These are phyloP conservation scores for Tephrocybe sp. DNA, from an alignment of 768 basidiomycete species.

Conservation along the genomic window DNA sequence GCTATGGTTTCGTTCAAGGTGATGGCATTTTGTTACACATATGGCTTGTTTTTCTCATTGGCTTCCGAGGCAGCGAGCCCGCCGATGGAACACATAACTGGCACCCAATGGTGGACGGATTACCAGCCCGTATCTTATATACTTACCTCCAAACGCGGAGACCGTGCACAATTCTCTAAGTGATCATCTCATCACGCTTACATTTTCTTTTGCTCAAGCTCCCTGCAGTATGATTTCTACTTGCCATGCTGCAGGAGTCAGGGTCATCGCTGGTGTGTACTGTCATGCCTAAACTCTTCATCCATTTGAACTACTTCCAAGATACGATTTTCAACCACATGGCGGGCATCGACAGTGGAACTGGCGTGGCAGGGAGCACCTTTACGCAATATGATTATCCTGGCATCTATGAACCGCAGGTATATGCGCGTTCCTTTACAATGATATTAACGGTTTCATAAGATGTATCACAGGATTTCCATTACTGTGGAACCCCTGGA, in stretches of 20 bases:
- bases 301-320: constrained; percentile 10
- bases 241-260: constrained; percentile 57
- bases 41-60: not conserved
- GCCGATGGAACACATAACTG: constrained; percentile 57
- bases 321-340: constrained; percentile 71
- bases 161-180: constrained; percentile 49
- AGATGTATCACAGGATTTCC: constrained; percentile 56
- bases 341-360: constrained; percentile 49
- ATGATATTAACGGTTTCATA: not conserved
- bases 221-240: constrained; percentile 42
- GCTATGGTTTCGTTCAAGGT: constrained; percentile 74
- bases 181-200: constrained; percentile 19
- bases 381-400: constrained; percentile 58
- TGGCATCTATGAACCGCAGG: constrained; percentile 45
- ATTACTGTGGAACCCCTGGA: constrained; percentile 57
- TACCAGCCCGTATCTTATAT: constrained; percentile 71
- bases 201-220: not conserved
- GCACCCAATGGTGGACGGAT: constrained; percentile 73
- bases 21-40: not conserved
- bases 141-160: constrained; percentile 65
- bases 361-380: constrained; percentile 46
- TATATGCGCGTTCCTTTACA: constrained; percentile 32
- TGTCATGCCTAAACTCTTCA: too few relatives aligned
- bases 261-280: constrained; percentile 48
- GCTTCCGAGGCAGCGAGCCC: constrained; percentile 39